Conservation (phyloP, 352 stramenopile species). For the Blastocystis sp. region DNA sequence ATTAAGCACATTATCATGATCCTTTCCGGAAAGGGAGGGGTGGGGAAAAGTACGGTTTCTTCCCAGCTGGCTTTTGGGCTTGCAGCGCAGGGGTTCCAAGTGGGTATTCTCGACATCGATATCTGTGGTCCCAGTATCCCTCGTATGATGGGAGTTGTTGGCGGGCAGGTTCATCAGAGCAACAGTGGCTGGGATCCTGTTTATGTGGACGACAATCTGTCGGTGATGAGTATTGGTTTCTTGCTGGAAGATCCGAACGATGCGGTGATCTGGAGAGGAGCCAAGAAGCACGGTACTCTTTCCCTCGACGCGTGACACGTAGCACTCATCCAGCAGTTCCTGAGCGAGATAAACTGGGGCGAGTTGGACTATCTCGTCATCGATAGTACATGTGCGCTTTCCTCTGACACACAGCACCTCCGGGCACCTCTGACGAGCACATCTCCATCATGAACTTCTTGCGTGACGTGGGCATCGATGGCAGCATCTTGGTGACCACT, state of each 20-base stretch:
- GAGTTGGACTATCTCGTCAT: conserved; percentile 98
- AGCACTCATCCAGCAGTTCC: conserved; percentile 97
- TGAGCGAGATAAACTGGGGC: conserved; percentile 98
- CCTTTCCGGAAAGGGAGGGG: conserved; percentile 96
- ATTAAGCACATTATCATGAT: conserved; percentile 97
- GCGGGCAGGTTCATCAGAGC: conserved; percentile 91
- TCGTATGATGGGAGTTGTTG: conserved; percentile 85
- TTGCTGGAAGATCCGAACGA: conserved; percentile 92
- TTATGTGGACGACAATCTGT: conserved; percentile 93
- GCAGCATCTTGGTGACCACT: conserved; percentile 95
- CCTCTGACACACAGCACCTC: conserved; percentile 68
- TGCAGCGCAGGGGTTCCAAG: conserved; percentile 81
- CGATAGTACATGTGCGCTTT: conserved; percentile 73
- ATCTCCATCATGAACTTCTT: conserved; percentile 99
- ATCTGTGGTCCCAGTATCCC: conserved; percentile 96
- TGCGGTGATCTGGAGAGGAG: conserved; percentile 97
- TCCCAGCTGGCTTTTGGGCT: conserved; percentile 93
- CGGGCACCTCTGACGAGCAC: conserved; percentile 98
- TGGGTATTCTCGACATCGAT: conserved; percentile 96
- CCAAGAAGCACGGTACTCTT: conserved; percentile 88
- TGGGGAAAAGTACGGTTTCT: conserved; percentile 97
- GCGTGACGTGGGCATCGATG: conserved; percentile 79
- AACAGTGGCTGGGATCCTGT: conserved; percentile 96
- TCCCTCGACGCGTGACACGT: background rate
- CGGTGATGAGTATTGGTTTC: conserved; percentile 99